Conservation (phyloP, 2,329 filamentous ascomycete genomes). For the Phaeosphaeriaceae sp. region DNA sequence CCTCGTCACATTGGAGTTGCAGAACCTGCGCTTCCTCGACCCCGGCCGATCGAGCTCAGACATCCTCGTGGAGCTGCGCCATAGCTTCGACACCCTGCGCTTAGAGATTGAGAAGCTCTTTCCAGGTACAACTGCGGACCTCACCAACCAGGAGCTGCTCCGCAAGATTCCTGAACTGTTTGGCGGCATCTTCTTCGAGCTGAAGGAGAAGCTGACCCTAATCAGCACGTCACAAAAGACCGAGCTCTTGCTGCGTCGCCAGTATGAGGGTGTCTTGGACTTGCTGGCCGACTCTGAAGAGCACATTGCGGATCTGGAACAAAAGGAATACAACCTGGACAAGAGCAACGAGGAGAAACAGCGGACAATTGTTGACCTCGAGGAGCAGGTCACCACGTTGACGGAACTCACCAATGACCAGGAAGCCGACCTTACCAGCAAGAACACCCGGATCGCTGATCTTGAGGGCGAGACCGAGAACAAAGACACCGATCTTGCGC, state of each 20-base stretch:
- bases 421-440: constrained; percentile 41
- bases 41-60: constrained; percentile 39
- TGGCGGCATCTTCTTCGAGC: constrained; percentile 46
- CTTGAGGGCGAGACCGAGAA: constrained; percentile 41
- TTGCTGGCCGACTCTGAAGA: constrained; percentile 42
- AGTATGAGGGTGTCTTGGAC: constrained; percentile 39
- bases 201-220: constrained; percentile 38
- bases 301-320: constrained; percentile 46
- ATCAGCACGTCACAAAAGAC: constrained; percentile 45
- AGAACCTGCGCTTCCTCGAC: constrained; percentile 52
- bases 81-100: constrained; percentile 52
- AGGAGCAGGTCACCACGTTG: constrained; percentile 38
- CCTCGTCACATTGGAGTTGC: constrained; percentile 54
- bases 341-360: constrained; percentile 48
- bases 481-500: constrained; percentile 45
- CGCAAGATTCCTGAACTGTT: constrained; percentile 47
- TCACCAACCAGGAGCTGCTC: constrained; percentile 51
- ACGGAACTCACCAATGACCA: constrained; percentile 42
- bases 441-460: constrained; percentile 36
- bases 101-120: constrained; percentile 51
- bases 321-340: constrained; percentile 47
- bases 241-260: constrained; percentile 47
- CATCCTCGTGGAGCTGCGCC: constrained; percentile 52
- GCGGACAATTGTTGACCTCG: constrained; percentile 47
- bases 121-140: constrained; percentile 46